Percentiles rank a stretch among this genome's conserved stretches.
Conservation (phyloP, 2,329 filamentous ascomycete genomes). For the Emmonsiellopsis sp. region DNA sequence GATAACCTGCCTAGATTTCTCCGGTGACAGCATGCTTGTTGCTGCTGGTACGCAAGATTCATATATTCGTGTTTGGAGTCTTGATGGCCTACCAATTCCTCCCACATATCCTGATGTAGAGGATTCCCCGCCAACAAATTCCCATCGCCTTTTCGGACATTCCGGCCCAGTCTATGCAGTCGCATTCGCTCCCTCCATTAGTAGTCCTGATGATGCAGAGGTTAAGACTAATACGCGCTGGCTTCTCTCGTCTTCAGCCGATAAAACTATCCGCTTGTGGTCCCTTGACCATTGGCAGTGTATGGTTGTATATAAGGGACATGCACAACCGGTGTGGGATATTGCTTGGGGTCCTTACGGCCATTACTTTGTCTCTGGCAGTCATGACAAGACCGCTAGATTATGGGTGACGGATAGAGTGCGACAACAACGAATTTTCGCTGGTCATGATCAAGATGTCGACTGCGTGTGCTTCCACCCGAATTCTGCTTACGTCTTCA, state of each 20-base stretch:
- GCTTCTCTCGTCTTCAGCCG: conserved; percentile 76
- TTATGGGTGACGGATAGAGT: conserved; percentile 92
- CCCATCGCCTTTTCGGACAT: conserved; percentile 73
- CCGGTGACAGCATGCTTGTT: conserved; percentile 76
- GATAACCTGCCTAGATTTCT: conserved; percentile 91
- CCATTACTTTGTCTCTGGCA: conserved; percentile 84
- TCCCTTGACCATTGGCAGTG: conserved; percentile 87
- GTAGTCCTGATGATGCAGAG: conserved; percentile 39
- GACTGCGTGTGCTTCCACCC: conserved; percentile 89
- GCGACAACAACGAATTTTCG: conserved; percentile 75
- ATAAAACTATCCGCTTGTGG: conserved; percentile 86
- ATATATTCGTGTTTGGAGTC: conserved; percentile 88
- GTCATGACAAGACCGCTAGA: conserved; percentile 81
- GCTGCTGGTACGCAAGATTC: conserved; percentile 88
- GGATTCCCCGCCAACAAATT: conserved; percentile 57
- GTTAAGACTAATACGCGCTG: conserved; percentile 58
- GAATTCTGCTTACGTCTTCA: conserved; percentile 89
- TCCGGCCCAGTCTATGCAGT: conserved; percentile 82
- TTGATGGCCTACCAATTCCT: conserved; percentile 73
- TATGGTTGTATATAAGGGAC: conserved; percentile 86
- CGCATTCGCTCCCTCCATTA: conserved; percentile 68
- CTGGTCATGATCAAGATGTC: conserved; percentile 89
- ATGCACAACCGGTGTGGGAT: conserved; percentile 82
- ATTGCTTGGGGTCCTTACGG: conserved; percentile 85
- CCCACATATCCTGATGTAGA: conserved; percentile 53